Percentiles rank a stretch among this genome's conserved stretches.
Evolutionary conservation across 148 eudicot genomes (phyloP).

Genomic region (Rhododendron ferrugineum): DNA sequence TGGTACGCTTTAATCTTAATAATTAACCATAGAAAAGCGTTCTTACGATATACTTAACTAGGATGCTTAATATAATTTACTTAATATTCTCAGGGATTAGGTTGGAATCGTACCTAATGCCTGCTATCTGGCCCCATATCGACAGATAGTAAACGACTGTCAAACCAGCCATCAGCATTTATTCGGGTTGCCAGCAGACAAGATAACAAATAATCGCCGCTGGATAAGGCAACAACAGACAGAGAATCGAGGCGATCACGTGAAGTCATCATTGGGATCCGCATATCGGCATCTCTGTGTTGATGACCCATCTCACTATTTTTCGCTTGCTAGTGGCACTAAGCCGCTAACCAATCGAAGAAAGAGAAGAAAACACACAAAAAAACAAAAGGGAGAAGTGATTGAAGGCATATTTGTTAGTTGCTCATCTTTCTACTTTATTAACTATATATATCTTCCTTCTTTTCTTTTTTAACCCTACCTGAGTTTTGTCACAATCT

Average conservation of each 20-base stretch:
- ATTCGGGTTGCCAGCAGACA: not conserved
- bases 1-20: not conserved
- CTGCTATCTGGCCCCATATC: too few relatives aligned
- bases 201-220: not conserved
- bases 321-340: not conserved
- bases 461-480: not conserved
- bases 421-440: not conserved
- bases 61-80: not conserved
- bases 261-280: not conserved
- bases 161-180: not conserved
- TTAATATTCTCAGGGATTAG: not conserved
- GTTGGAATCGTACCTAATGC: not conserved
- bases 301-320: not conserved
- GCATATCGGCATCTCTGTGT: not conserved
- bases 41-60: not conserved
- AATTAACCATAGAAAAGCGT: not conserved
- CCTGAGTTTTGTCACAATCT: not conserved
- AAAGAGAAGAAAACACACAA: not conserved
- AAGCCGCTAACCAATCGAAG: not conserved
- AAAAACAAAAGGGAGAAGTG: not conserved
- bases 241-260: not conserved
- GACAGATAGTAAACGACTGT: not conserved
- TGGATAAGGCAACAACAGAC: not conserved
- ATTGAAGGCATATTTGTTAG: not conserved
- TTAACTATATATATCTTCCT: not conserved